Evolutionary conservation across 352 stramenopile genomes (phyloP).

Genomic region (Pythium dissotocum): DNA sequence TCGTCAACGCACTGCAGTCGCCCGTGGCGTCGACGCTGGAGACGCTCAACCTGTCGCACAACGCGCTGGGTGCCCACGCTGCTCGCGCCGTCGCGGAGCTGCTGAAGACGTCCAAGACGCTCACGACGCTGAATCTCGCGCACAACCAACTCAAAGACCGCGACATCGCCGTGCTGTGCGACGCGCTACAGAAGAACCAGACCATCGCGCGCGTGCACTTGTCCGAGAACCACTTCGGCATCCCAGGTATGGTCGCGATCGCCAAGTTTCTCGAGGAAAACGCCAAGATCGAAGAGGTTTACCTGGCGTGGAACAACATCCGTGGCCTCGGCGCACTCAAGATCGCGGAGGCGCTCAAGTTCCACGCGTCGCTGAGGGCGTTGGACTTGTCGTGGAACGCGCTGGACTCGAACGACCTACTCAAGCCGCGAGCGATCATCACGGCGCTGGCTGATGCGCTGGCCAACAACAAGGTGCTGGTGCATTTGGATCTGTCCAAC

Average conservation of each 20-base stretch:
- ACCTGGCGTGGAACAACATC: conserved; percentile 76
- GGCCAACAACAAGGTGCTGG: conserved; percentile 77
- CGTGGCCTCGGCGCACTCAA: conserved; percentile 68
- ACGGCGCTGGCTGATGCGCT: conserved; percentile 59
- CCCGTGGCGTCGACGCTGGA: conserved; percentile 34
- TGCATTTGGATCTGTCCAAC: conserved; percentile 71
- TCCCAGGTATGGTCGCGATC: conserved; percentile 58
- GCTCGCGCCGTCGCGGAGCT: conserved; percentile 44
- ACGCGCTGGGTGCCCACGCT: conserved; percentile 41
- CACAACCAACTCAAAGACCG: conserved; percentile 65
- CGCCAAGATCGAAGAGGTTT: conserved; percentile 74
- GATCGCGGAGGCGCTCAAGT: conserved; percentile 73
- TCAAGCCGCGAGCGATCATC: conserved; percentile 48
- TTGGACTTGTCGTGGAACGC: conserved; percentile 81
- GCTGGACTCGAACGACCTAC: conserved; percentile 51
- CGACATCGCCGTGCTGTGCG: conserved; percentile 68
- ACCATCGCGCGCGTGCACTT: conserved; percentile 62
- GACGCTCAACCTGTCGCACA: conserved; percentile 70
- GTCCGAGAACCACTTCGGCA: conserved; percentile 74
- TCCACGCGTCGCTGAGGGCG: conserved; percentile 66
- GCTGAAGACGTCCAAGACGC: conserved; percentile 45
- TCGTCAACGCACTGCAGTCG: conserved; percentile 34
- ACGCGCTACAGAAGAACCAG: conserved; percentile 72
- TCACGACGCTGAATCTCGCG: conserved; percentile 63
- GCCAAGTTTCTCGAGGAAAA: conserved; percentile 77